Percentiles rank a stretch among this genome's conserved stretches.
Conservation (phyloP, 2,329 filamentous ascomycete species). For the Sordariomycetes sp. region DNA sequence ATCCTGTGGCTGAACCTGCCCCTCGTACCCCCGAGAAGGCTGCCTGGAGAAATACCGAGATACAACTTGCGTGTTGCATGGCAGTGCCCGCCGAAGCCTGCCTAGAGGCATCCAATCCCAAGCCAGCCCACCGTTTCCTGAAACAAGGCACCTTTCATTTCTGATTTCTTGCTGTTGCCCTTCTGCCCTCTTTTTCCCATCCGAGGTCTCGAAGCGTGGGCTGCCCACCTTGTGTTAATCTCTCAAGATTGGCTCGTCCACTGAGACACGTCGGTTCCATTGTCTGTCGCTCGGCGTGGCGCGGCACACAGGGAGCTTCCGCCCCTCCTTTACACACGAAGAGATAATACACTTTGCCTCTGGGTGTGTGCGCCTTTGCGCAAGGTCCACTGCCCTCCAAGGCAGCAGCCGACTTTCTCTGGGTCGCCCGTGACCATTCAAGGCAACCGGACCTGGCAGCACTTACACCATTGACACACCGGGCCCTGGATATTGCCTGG, state of each 20-base stretch:
- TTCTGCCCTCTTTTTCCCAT: background rate
- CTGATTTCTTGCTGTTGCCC: background rate
- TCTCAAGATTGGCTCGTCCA: background rate
- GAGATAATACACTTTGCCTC: background rate
- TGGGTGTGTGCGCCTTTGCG: background rate
- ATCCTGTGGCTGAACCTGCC: conserved; percentile 4
- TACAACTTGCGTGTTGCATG: background rate
- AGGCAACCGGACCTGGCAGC: background rate
- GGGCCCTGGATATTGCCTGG: background rate
- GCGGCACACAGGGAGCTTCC: background rate
- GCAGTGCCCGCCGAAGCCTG: conserved; percentile 3
- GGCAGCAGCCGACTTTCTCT: background rate
- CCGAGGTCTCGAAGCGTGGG: background rate
- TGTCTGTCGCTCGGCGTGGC: background rate
- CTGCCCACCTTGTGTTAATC: background rate
- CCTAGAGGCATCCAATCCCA: conserved; percentile 4
- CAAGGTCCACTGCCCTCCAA: background rate
- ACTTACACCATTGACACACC: background rate
- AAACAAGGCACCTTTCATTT: background rate
- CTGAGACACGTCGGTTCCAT: background rate
- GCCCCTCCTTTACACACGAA: background rate
- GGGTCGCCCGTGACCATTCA: background rate
- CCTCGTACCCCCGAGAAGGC: conserved; percentile 2
- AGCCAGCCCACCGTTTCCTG: background rate
- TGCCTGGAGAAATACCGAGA: background rate